Evolutionary conservation across 108 stramenopile species (phyloP), one percentile per base, ranked within the genome.

Genomic region (Craspedostauros australis): DNA sequence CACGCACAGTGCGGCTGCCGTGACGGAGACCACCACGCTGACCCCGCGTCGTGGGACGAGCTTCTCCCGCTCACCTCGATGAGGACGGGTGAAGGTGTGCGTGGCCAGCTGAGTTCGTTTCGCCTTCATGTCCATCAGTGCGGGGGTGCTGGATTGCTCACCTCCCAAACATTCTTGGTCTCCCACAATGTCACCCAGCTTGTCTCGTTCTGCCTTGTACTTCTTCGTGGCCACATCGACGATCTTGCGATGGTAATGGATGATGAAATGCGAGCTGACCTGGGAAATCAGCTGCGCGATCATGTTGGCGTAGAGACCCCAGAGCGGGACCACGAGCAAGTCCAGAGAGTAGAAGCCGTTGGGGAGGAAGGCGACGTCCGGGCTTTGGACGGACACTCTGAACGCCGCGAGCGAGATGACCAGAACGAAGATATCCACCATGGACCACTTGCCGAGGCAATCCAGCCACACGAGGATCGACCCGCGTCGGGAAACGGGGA

Each of bases 271-370:
- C 32, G 78, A 82, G 33, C 76, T 81, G 33, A 90, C 57, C 36
- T 90, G 88, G 5, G 80, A 77, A 0, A 86, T 38, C 20, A 90
- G 40, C 64, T 86, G 84, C 1, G 88, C 88, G 27, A 80, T 66
- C 82, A 90, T 69, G 56, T 86, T 86, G 0, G 88, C 80, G 60
- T 86, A 90, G 2, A 90, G 46, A 14, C 88, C 88, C 88, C 88
- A 90, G 7, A 77, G 52, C 14, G 88, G 88, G 22, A 86, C 60
- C 0, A 90, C 82, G 46, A 86, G 42, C 52, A 90, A 60, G 11
- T 86, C 64, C 16, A 90, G 50, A 5, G 72, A 57, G 62, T 86
- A 86, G 44, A 91, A 68, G 34, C 73, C 56, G 6, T 73, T 66
- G 6, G 82, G 84, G 2, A 91, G 50, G 57, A 82, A 89, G 6